These are phyloP conservation scores for Serendipita indica DNA, from an alignment of 768 basidiomycete species.

Conservation along the genomic window DNA sequence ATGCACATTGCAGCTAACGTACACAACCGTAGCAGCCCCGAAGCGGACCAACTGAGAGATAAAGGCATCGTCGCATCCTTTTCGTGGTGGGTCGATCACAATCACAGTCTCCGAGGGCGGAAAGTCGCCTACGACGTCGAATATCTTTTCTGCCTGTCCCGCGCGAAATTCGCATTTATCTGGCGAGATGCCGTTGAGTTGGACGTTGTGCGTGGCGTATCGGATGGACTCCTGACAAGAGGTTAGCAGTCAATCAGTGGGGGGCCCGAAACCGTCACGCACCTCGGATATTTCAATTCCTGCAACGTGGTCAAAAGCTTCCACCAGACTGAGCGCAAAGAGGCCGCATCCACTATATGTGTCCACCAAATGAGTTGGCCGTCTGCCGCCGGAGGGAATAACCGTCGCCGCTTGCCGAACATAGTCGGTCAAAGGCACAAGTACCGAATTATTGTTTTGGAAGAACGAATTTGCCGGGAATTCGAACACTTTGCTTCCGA, in stretches of 20 bases:
- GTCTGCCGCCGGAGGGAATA: neutral
- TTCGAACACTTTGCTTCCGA: conserved; percentile 70
- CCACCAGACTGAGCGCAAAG: conserved; percentile 71
- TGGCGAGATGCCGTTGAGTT: conserved; percentile 41
- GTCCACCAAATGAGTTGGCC: conserved; percentile 76
- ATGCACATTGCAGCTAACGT: conserved; percentile 92
- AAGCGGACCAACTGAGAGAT: conserved; percentile 55
- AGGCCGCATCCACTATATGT: conserved; percentile 86
- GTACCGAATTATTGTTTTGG: conserved; percentile 94
- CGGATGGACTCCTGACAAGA: conserved; percentile 41
- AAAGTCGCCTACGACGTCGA: conserved; percentile 47
- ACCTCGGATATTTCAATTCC: conserved; percentile 70
- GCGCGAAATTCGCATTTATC: conserved; percentile 52
- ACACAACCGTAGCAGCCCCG: conserved; percentile 54
- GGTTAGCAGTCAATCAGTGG: neutral
- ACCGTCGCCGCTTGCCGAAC: conserved; percentile 58
- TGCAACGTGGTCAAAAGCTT: conserved; percentile 55
- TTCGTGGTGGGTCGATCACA: conserved; percentile 83
- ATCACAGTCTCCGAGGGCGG: conserved; percentile 52
- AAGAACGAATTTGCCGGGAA: conserved; percentile 85
- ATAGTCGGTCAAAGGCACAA: conserved; percentile 70
- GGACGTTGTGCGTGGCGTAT: conserved; percentile 49
- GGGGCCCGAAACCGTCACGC: neutral
- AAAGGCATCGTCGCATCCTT: conserved; percentile 69
- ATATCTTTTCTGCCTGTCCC: conserved; percentile 82